phyloP scores from a whole-genome alignment of 2,329 filamentous ascomycete genomes.

The Trichoderma sp. region DNA sequence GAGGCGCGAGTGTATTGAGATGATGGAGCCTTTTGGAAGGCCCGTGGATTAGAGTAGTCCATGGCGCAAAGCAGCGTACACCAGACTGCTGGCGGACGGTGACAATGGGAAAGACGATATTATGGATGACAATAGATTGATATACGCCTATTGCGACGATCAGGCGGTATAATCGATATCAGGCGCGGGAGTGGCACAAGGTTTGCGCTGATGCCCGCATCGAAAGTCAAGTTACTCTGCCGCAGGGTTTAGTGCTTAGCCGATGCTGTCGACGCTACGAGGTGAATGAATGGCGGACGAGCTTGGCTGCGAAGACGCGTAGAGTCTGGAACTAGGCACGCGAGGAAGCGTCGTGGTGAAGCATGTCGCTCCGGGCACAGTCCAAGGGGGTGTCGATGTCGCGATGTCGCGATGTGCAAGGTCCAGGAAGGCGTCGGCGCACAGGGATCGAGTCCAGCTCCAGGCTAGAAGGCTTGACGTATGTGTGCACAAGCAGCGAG shows the following conservation, averaged over 20 bases:
- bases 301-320: not conserved
- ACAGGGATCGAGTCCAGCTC: conserved; percentile 4
- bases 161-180: not conserved
- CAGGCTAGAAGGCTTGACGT: not conserved
- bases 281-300: not conserved
- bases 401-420: conserved; percentile 13
- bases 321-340: not conserved
- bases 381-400: conserved; percentile 11
- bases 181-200: not conserved
- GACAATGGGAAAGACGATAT: not conserved
- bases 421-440: not conserved
- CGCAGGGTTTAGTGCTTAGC: not conserved
- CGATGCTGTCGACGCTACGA: not conserved
- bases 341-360: not conserved
- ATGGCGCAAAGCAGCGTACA: conserved; percentile 25
- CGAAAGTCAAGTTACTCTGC: conserved; percentile 3
- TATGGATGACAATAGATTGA: not conserved
- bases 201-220: conserved; percentile 17
- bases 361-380: conserved; percentile 13
- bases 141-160: not conserved
- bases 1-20: conserved; percentile 41
- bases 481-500: not conserved
- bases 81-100: not conserved
- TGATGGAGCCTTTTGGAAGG: conserved; percentile 30
- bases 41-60: conserved; percentile 30